phyloP scores from a whole-genome alignment of 139 green algal species.

The Auxenochlorella pyrenoidosa region DNA sequence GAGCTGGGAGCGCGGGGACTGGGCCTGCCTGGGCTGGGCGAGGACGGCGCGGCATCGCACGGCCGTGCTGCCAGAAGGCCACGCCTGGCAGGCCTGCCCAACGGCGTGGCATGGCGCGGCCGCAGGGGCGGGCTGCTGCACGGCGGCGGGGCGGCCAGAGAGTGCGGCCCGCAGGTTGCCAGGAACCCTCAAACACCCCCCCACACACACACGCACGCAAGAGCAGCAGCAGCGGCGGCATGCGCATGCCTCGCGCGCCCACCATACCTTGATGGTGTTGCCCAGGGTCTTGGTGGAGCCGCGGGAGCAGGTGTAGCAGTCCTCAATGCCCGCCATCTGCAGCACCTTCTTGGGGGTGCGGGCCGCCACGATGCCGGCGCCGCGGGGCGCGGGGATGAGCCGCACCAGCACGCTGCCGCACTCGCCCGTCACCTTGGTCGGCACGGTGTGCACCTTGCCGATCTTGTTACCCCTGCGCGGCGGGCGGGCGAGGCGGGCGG shows the following conservation, averaged over 20 bases:
- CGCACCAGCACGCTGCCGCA: slow-evolving; percentile 96
- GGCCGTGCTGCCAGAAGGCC: too few species aligned
- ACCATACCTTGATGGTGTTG: slow-evolving; percentile 97
- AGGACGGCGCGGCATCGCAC: too few species aligned
- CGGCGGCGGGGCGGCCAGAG: too few species aligned
- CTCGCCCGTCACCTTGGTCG: slow-evolving; percentile 96
- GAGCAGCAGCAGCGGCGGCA: not conserved
- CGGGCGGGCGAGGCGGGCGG: too few species aligned
- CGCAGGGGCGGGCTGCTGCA: too few species aligned
- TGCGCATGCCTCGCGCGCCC: slow-evolving; percentile 50
- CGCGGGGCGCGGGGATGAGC: slow-evolving; percentile 96
- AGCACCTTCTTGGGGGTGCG: slow-evolving; percentile 99
- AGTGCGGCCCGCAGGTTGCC: too few species aligned
- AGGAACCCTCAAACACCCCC: too few species aligned
- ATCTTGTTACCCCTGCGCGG: slow-evolving; percentile 29
- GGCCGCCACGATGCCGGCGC: slow-evolving; percentile 95
- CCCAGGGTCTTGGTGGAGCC: slow-evolving; percentile 98
- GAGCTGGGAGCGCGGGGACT: too few species aligned
- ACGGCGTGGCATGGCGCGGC: too few species aligned
- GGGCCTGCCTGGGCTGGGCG: too few species aligned
- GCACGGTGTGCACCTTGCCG: slow-evolving; percentile 71
- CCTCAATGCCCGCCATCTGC: slow-evolving; percentile 99
- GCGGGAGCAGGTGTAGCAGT: slow-evolving; percentile 97
- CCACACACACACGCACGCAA: not conserved
- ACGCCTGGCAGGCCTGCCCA: too few species aligned